These are phyloP conservation scores for Camelina sativa DNA, from an alignment of 345 rosid species.

Conservation along the genomic window DNA sequence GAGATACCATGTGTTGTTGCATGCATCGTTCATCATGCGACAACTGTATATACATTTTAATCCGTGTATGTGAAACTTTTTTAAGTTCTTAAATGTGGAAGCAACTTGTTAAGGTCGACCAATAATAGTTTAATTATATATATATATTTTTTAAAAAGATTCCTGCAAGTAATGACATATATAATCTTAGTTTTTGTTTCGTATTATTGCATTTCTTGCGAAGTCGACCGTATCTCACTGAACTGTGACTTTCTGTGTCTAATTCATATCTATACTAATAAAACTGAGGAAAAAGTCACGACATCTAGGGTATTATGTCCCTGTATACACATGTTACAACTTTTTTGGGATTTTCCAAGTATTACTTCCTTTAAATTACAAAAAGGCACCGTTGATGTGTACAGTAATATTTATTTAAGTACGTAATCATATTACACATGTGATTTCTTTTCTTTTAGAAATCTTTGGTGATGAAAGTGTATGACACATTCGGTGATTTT, in stretches of 20 bases:
- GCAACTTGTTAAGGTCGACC: conserved; percentile 32
- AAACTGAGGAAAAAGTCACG: conserved; percentile 27
- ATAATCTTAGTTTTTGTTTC: conserved; percentile 29
- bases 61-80: too few relatives aligned
- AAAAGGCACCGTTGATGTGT: neutral
- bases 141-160: conserved; percentile 17
- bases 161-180: conserved; percentile 28
- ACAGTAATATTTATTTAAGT: neutral
- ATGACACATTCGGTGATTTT: conserved; percentile 12
- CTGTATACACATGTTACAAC: conserved; percentile 32
- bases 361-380: neutral
- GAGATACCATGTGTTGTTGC: conserved; percentile 29
- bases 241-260: conserved; percentile 8
- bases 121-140: conserved; percentile 6
- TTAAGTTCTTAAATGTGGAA: neutral
- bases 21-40: conserved; percentile 22
- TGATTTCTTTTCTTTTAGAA: conserved; percentile 14
- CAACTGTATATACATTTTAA: neutral
- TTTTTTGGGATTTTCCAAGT: conserved; percentile 24
- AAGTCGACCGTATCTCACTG: conserved; percentile 31
- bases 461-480: neutral
- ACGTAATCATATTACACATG: conserved; percentile 26
- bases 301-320: conserved; percentile 29
- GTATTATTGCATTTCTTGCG: conserved; percentile 30
- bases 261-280: neutral